Conservation (phyloP, 805 yeast species). For the Teunomyces stri region DNA sequence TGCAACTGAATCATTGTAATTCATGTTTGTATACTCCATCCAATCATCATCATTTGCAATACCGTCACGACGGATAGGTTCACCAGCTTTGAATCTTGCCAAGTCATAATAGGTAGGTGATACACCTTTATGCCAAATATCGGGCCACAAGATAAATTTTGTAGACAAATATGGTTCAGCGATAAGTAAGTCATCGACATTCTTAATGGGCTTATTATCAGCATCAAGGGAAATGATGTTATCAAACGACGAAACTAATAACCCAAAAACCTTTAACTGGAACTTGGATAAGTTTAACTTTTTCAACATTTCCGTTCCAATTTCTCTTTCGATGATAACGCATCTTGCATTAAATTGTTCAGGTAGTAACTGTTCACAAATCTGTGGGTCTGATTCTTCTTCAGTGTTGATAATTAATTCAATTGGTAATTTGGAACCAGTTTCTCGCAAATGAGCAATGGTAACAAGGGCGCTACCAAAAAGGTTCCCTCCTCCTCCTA, state of each 20-base stretch:
- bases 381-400: conserved; percentile 21
- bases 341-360: conserved; percentile 24
- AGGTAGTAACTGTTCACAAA: conserved; percentile 27
- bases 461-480: conserved; percentile 29
- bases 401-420: conserved; percentile 29
- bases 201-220: conserved; percentile 31
- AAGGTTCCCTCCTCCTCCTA: conserved; percentile 27
- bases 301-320: conserved; percentile 20
- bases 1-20: conserved; percentile 16
- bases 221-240: conserved; percentile 32
- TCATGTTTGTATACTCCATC: conserved; percentile 17
- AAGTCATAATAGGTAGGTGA: conserved; percentile 34
- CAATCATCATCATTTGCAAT: conserved; percentile 23
- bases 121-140: conserved; percentile 31
- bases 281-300: conserved; percentile 19
- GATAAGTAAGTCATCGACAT: conserved; percentile 25
- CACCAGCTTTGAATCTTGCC: conserved; percentile 29
- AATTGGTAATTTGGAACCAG: conserved; percentile 33
- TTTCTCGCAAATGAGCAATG: conserved; percentile 28
- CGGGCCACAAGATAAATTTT: conserved; percentile 36
- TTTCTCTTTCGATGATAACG: conserved; percentile 23
- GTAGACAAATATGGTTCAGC: conserved; percentile 23
- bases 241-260: conserved; percentile 33
- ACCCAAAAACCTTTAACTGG: conserved; percentile 30
- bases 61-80: conserved; percentile 27